phyloP scores from a whole-genome alignment of 2,329 filamentous ascomycete genomes.

The Xylariaceae sp. region DNA sequence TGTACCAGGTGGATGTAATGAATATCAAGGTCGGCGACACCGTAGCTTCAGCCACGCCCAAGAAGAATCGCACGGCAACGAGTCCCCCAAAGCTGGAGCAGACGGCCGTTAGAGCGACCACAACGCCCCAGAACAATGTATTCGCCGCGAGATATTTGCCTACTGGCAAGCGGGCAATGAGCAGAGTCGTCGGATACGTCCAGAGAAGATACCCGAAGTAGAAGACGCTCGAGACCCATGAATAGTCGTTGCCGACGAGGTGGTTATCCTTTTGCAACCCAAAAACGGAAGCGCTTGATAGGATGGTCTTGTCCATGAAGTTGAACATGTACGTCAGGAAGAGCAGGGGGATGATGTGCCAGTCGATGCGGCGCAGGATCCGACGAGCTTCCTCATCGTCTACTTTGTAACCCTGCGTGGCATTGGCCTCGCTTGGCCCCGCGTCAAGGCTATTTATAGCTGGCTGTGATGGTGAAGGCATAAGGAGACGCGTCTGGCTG shows the following conservation, averaged over 20 bases:
- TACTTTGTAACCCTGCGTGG: background rate
- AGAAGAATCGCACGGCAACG: slow-evolving; percentile 57
- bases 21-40: slow-evolving; percentile 63
- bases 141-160: slow-evolving; percentile 56
- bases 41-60: slow-evolving; percentile 62
- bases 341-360: slow-evolving; percentile 60
- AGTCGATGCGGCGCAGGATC: slow-evolving; percentile 63
- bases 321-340: slow-evolving; percentile 65
- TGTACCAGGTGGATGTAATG: slow-evolving; percentile 63
- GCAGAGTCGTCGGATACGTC: slow-evolving; percentile 56
- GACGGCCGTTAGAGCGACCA: slow-evolving; percentile 53
- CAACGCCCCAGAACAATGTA: slow-evolving; percentile 57
- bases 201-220: slow-evolving; percentile 58
- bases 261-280: slow-evolving; percentile 57
- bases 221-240: slow-evolving; percentile 55
- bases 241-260: slow-evolving; percentile 52
- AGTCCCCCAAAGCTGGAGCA: slow-evolving; percentile 58
- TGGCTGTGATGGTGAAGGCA: background rate
- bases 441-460: background rate
- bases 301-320: slow-evolving; percentile 67
- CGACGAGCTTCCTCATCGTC: slow-evolving; percentile 32
- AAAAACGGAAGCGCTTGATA: slow-evolving; percentile 63
- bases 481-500: slow-evolving; percentile 14
- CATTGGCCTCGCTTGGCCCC: background rate
- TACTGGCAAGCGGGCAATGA: slow-evolving; percentile 55